Conservation (phyloP, 345 rosid genomes). For the Cardamine chenopodiifolia region DNA sequence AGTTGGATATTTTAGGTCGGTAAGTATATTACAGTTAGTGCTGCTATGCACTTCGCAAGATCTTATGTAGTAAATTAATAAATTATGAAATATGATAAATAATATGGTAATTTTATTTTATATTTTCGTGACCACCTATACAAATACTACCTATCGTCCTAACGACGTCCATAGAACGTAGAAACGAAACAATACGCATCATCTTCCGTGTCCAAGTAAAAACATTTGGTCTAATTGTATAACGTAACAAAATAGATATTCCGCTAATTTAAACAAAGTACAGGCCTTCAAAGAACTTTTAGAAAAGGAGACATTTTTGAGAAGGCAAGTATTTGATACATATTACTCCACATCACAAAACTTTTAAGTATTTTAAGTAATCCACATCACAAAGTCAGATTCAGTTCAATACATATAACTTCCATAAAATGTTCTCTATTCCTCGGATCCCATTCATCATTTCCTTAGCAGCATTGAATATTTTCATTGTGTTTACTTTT, state of each 20-base stretch:
- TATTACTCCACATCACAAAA: background rate
- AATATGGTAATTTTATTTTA: background rate
- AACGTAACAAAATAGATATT: background rate
- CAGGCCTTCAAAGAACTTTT: background rate
- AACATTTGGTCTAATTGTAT: background rate
- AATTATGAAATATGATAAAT: background rate
- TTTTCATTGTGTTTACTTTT: background rate
- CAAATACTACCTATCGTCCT: background rate
- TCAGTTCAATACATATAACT: background rate
- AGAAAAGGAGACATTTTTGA: background rate
- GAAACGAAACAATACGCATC: background rate
- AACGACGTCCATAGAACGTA: background rate
- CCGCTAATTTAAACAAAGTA: background rate
- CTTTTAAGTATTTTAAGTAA: background rate
- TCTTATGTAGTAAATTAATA: background rate
- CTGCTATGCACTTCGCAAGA: background rate
- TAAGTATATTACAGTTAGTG: background rate
- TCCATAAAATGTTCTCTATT: background rate
- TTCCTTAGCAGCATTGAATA: background rate
- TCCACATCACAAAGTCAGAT: background rate
- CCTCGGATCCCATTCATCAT: background rate
- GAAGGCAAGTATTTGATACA: background rate
- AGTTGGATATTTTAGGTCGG: background rate
- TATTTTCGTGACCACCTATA: background rate
- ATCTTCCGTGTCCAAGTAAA: conserved; percentile 4